Evolutionary conservation across 2,329 filamentous ascomycete genomes (phyloP), one percentile per base, ranked within the genome.

Genomic region (Calonectria henricotiae): DNA sequence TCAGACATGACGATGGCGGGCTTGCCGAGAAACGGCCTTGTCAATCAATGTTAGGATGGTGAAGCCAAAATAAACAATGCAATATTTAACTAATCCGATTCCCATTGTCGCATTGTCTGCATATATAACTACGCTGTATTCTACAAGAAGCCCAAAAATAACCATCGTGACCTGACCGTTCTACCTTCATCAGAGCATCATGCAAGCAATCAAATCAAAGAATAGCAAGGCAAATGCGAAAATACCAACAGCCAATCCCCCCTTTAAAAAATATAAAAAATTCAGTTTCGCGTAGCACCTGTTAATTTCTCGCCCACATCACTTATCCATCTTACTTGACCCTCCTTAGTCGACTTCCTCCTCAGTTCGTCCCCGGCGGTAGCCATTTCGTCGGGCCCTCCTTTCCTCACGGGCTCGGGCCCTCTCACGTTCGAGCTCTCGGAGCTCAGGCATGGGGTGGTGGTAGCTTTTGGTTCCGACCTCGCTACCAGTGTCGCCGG

Each of bases 391-490:
- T 61, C 79, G 70, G n/a, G 80, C 79, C 72, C 80, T 78, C 63
- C 81, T 76, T 75, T 82, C 82, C 73, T 82, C 80, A 51, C 81
- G 74, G 35, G 80, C 76, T 27, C 80, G 72, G 73, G 80, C 78
- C 74, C 75, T 77, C 71, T 78, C 73, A 70, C 79, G 70, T 75
- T 81, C 73, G 70, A 80, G 70, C 76, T 81, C 80, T 75, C 70
- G 83, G 73, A 89, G 78, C 72, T 88, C 88, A 2, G 89, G 88
- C 78, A 89, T 87, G 43, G 86, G 80, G 74, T 89, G 87, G 73
- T 83, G 84, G 76, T 90, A 90, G 43, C 87, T 85, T 84, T 89
- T 90, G 74, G 87, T 89, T 35, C 89, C 89, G 9, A 86, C 74
- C 2, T 90, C 88, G 77, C 85, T 86, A 51, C 80, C 80, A 4